Conservation (phyloP, 257 asterid genomes). For the Solanum phureja region DNA sequence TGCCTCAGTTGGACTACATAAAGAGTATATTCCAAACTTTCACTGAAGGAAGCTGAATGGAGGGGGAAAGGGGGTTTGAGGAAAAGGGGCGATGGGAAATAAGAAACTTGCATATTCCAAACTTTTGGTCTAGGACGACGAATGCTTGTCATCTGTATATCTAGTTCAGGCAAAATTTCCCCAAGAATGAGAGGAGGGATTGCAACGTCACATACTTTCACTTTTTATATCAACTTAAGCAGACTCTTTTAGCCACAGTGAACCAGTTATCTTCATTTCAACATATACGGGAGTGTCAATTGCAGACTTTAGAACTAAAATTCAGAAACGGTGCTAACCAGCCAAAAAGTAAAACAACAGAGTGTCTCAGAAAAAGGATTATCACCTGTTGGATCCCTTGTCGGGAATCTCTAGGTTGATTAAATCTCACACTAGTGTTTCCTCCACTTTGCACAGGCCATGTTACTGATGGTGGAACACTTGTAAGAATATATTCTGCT, state of each 20-base stretch:
- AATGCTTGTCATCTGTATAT: neutral
- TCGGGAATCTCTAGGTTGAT: constrained; percentile 89
- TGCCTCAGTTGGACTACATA: neutral
- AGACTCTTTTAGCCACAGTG: neutral
- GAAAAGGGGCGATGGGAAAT: neutral
- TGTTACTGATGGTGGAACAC: constrained; percentile 74
- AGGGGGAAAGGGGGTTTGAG: neutral
- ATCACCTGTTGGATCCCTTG: constrained; percentile 94
- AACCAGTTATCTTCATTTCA: neutral
- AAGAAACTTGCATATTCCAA: neutral
- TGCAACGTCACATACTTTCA: neutral
- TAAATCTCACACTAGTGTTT: constrained; percentile 50
- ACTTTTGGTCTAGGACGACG: neutral
- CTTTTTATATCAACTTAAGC: neutral
- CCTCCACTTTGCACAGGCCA: constrained; percentile 54
- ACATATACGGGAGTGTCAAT: neutral
- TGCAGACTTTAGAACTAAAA: neutral
- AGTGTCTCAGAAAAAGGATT: neutral
- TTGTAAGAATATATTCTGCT: constrained; percentile 78
- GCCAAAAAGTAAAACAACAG: neutral
- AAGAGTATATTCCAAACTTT: neutral
- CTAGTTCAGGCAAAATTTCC: neutral
- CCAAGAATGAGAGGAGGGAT: neutral
- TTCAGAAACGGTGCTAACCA: neutral
- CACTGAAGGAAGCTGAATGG: neutral